Base-by-base conservation (phyloP, 2,329 filamentous ascomycete genomes). In the Aspergillus fructus region DNA sequence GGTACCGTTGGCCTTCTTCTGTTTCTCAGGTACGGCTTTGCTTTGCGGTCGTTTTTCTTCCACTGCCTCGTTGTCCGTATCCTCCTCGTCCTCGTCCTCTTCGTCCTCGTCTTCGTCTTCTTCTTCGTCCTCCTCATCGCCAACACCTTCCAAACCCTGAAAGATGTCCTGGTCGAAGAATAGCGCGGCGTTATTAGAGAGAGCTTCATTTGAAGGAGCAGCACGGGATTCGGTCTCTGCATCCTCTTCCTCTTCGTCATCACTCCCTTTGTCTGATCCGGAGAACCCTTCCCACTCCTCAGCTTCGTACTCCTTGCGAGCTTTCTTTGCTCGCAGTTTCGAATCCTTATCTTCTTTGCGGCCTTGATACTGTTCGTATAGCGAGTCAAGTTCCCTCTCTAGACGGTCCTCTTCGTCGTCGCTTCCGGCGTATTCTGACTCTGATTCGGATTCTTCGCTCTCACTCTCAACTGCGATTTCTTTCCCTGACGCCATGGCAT, bases 161-260 rank as follows among this genome's bases (percentile, higher is more conserved):
- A 99, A 99, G 41, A 99, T 89, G 64, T 97, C 93, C 71, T 97
- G 93, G 66, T 90, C 89, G 73, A 99, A 99, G 78, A 99, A 99
- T 59, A 89, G 84, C 9, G 88, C 85, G 8, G 94, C 94, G 62
- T 91, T 85, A 72, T 88, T 93, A 3, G 92, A 96, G n/a, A 97
- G 80, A 11, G 84, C 87, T 21, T 68, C 70, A 27, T 53, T 54
- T 1, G 46, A 27, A 40, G 55, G 46, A 19, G 41, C 43, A 27
- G 66, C 60, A 34, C 71, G 62, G 3, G 61, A 61, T n/a, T 68
- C 62, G 17, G 48, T 60, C 42, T 39, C 83, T 2, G 81, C 81
- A n/a, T 86, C 85, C 55, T 83, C 84, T 61, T 85, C 86, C 62
- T 83, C 85, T 47, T 74, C 79, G 55, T 79, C 59, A 24, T 45